These are phyloP conservation scores for Aspergillus sp. DNA, from an alignment of 2,329 filamentous ascomycete genomes.

Conservation along the genomic window DNA sequence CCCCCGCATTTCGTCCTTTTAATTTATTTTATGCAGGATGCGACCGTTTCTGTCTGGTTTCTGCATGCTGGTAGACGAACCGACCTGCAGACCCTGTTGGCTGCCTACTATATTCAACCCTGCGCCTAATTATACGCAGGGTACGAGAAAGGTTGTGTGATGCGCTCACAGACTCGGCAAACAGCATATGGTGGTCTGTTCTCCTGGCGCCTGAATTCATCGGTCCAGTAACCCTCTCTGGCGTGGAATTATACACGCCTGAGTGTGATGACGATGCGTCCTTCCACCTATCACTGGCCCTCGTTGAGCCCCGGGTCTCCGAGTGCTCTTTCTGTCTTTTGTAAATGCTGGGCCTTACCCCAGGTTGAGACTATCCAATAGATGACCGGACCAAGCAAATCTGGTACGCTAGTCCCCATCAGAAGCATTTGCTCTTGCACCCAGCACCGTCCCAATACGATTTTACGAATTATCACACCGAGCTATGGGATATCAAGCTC, in stretches of 20 bases:
- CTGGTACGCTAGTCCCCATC: not conserved
- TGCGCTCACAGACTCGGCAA: slow-evolving; percentile 4
- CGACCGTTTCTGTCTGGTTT: slow-evolving; percentile 8
- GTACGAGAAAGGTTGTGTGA: slow-evolving; percentile 1
- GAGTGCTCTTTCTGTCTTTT: not conserved
- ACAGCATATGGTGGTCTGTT: slow-evolving; percentile 4
- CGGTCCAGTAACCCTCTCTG: not conserved
- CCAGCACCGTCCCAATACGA: not conserved
- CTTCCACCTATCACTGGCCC: not conserved
- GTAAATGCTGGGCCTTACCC: not conserved
- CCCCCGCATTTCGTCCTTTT: slow-evolving; percentile 8
- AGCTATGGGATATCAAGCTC: not conserved
- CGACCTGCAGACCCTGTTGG: slow-evolving; percentile 2
- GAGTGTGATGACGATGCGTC: not conserved
- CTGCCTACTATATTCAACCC: not conserved
- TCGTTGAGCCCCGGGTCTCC: not conserved
- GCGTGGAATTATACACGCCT: not conserved
- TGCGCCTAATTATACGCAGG: slow-evolving; percentile 3
- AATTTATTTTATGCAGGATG: slow-evolving; percentile 9
- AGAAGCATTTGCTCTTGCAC: not conserved
- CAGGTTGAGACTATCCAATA: not conserved
- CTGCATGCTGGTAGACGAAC: slow-evolving; percentile 6
- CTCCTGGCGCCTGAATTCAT: not conserved
- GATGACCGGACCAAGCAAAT: not conserved
- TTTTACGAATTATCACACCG: not conserved